A percentile compares a stretch with the other conserved stretches of the same genome.
These are phyloP conservation scores for Aegle marmelos DNA, from an alignment of 345 rosid genomes.

Conservation along the genomic window DNA sequence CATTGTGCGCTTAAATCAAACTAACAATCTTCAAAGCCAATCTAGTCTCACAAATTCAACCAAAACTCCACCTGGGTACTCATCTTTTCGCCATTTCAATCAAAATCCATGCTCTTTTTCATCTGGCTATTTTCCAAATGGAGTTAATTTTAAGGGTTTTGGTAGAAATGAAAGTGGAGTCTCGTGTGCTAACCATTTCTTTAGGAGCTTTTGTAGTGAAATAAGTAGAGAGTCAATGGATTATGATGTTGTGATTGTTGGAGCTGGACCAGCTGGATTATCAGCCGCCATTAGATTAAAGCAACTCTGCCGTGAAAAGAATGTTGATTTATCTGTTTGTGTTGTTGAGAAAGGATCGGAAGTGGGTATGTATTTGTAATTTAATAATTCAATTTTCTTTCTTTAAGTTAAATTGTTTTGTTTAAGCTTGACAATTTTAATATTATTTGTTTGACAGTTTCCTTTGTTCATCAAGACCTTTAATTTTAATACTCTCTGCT, in stretches of 20 bases:
- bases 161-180: constrained; percentile 5
- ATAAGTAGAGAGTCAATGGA: constrained; percentile 62
- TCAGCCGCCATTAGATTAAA: constrained; percentile 89
- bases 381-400: background rate
- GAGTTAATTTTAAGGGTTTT: constrained; percentile 12
- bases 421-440: background rate
- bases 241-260: constrained; percentile 89
- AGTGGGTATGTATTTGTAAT: constrained; percentile 50
- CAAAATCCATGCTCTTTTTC: constrained; percentile 22
- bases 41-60: constrained; percentile 7
- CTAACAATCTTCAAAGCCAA: constrained; percentile 16
- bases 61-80: constrained; percentile 20
- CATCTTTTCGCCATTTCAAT: constrained; percentile 9
- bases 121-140: constrained; percentile 30
- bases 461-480: too few relatives aligned
- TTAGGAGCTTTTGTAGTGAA: constrained; percentile 46
- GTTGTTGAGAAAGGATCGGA: constrained; percentile 96
- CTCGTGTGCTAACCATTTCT: background rate
- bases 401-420: background rate
- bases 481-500: too few relatives aligned
- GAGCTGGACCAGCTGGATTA: constrained; percentile 99
- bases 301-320: constrained; percentile 70
- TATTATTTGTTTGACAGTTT: background rate
- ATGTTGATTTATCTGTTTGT: constrained; percentile 80
- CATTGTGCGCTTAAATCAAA: constrained; percentile 16